Conservation (phyloP, 495 filamentous ascomycete species). For the Talaromyces adpressus region DNA sequence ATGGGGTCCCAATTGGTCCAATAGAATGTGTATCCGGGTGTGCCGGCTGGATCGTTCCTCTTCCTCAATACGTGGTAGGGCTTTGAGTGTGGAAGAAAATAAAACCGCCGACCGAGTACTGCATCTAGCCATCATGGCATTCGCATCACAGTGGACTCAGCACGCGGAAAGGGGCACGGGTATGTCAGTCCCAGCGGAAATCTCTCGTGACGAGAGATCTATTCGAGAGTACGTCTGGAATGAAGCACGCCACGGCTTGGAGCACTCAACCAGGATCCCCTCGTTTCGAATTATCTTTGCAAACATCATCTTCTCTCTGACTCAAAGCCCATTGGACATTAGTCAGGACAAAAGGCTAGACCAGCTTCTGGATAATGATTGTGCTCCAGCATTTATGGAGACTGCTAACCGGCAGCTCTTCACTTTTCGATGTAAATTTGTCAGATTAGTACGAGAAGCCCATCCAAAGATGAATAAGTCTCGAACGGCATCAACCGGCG, state of each 20-base stretch:
- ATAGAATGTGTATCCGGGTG: conserved; percentile 37
- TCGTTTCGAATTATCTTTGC: conserved; percentile 40
- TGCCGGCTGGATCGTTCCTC: conserved; percentile 31
- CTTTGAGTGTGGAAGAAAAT: conserved; percentile 28
- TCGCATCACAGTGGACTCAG: conserved; percentile 41
- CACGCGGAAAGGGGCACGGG: conserved; percentile 15
- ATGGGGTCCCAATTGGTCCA: conserved; percentile 34
- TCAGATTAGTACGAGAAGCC: conserved; percentile 12
- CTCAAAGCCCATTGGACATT: conserved; percentile 27
- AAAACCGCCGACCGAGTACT: conserved; percentile 27
- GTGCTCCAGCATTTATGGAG: conserved; percentile 31
- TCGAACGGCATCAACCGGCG: background rate
- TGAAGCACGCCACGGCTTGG: conserved; percentile 31
- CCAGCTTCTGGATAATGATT: conserved; percentile 29
- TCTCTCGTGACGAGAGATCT: conserved; percentile 20
- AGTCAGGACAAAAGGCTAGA: conserved; percentile 13
- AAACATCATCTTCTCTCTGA: conserved; percentile 39
- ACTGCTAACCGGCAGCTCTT: conserved; percentile 27
- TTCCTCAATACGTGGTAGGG: conserved; percentile 20
- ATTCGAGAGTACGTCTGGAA: conserved; percentile 38
- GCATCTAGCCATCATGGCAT: conserved; percentile 36
- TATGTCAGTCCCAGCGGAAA: background rate
- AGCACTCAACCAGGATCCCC: conserved; percentile 25
- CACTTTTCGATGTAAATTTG: conserved; percentile 23
- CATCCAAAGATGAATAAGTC: background rate